Evolutionary conservation across 164 flowering plant genomes (phyloP), one percentile per base, ranked within the genome.

Genomic region (Annona squamosa): DNA sequence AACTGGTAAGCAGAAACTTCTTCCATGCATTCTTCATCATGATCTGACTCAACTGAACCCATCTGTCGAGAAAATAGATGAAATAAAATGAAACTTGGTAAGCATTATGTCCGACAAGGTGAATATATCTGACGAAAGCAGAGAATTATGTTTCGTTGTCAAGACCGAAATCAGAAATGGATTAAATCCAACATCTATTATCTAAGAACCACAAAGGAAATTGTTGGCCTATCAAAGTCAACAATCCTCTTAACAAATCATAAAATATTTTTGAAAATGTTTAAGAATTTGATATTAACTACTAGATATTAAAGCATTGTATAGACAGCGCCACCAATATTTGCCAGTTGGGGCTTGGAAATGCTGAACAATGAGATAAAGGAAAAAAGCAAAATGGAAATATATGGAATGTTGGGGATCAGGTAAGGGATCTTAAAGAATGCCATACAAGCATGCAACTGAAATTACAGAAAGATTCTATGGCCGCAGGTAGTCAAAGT

Each of bases 51-150:
- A 78, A 68, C 76, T 48, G 81, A 71, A 17, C 71, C 85, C 87
- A 83, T 81, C 93, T 85, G 85, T 37, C 65, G 79, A 69, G 68
- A 1, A 74, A 46, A 13, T 48, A 18, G 70, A 69, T 57, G n/a
- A 9, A 44, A 69, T 3, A 19, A 48, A 4, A 48, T 12, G 48
- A 56, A 70, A 64, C 47, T 64, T 9, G 9, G 44, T 37, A 18
- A 10, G 3, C 59, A 52, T 52, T 52, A 0, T 13, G 37, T 64
- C 12, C 13, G 13, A 4, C n/a, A 63, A 41, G 37, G 37, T 64
- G 67, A 19, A 10, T 19, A 19, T 19, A 17, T 10, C 37, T 5
- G 9, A 64, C 18, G 37, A 19, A 26, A 64, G 37, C 37, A 64
- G 42, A 64, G 9, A 41, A 19, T 59, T 18, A 59, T 6, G 37